phyloP scores from a whole-genome alignment of 73 alveolate genomes.

The Paramecium biaurelia region DNA sequence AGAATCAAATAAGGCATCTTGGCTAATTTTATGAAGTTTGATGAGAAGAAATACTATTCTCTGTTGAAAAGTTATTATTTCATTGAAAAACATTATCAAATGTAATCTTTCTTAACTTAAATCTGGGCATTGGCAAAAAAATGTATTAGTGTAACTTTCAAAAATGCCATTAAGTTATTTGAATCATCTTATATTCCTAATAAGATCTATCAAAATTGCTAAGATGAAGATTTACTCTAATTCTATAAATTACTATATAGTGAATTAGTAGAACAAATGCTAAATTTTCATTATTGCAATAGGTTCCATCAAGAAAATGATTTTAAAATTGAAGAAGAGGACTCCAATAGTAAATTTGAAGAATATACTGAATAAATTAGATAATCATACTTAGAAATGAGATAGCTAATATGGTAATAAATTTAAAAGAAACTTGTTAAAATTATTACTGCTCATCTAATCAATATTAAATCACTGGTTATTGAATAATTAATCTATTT shows the following conservation, averaged over 20 bases:
- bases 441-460: background rate
- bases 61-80: slow-evolving; percentile 23
- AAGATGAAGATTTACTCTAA: background rate
- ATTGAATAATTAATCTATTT: background rate
- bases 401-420: slow-evolving; percentile 14
- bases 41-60: slow-evolving; percentile 23
- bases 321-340: background rate
- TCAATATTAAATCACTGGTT: background rate
- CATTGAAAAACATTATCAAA: slow-evolving; percentile 39
- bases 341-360: background rate
- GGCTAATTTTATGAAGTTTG: slow-evolving; percentile 14
- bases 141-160: background rate
- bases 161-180: background rate
- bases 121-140: slow-evolving; percentile 33
- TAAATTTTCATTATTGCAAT: slow-evolving; percentile 26
- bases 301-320: slow-evolving; percentile 15
- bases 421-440: slow-evolving; percentile 16
- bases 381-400: slow-evolving; percentile 31
- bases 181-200: background rate
- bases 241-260: background rate
- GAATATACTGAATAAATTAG: slow-evolving; percentile 11
- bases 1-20: background rate
- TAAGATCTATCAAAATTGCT: background rate
- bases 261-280: background rate
- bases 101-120: background rate